Evolutionary conservation across 169 alveolate genomes (phyloP).

Genomic region (Perkinsus olseni): DNA sequence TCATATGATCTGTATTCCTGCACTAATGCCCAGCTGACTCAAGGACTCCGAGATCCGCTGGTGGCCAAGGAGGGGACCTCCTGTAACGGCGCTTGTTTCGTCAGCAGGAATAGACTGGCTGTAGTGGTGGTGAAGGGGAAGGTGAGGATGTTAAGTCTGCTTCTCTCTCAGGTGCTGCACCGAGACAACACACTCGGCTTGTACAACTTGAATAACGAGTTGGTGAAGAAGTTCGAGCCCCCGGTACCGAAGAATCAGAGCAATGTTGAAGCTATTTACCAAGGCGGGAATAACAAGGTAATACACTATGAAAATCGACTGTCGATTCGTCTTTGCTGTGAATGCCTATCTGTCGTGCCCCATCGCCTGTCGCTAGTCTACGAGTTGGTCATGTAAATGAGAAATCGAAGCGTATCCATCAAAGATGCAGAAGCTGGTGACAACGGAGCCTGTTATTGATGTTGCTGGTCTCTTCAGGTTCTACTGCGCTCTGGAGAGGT

Average conservation of each 20-base stretch:
- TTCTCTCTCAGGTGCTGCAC: neutral
- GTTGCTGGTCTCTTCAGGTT: neutral
- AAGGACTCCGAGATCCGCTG: neutral
- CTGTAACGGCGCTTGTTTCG: neutral
- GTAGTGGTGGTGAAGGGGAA: neutral
- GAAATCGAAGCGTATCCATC: too few relatives aligned
- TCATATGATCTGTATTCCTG: neutral
- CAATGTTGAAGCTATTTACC: neutral
- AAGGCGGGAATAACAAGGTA: neutral
- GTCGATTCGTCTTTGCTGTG: too few relatives aligned
- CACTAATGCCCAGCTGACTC: neutral
- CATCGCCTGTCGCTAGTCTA: too few relatives aligned
- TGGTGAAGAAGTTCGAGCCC: slow-evolving; percentile 35
- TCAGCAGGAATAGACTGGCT: neutral
- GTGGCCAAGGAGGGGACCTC: neutral
- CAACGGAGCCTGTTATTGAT: neutral
- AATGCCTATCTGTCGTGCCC: too few relatives aligned
- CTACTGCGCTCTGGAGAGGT: neutral
- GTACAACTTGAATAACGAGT: slow-evolving; percentile 38
- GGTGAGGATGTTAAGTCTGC: neutral
- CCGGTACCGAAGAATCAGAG: slow-evolving; percentile 18
- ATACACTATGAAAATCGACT: too few relatives aligned
- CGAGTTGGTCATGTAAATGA: too few relatives aligned
- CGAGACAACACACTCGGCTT: slow-evolving; percentile 8
- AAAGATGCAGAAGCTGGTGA: too few relatives aligned